Evolutionary conservation across 805 yeast species (phyloP), one percentile per base, ranked within the genome.

Genomic region (Starmerella gropengiesseri): DNA sequence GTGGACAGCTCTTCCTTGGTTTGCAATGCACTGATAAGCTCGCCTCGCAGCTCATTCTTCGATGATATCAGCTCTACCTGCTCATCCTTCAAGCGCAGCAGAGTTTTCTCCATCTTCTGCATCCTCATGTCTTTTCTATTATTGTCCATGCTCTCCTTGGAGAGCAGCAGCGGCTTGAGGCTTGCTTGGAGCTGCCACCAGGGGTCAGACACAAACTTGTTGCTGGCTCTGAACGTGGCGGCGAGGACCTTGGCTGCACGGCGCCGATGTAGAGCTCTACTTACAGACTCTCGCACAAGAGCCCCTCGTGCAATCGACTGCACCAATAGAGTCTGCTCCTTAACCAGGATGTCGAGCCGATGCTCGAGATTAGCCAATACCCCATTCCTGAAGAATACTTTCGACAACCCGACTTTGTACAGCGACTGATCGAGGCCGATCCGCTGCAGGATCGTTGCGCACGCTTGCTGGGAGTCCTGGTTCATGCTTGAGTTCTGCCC

Each of bases 131-230:
- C 58, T 25, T 45, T 47, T 18, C 52, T 49, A 22, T 41, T 50
- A 18, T 36, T 43, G 34, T 50, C 53, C 37, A 45, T 35, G 22
- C 50, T 43, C 25, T 47, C 53, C 19, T 48, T 45, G 4, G 78
- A 82, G 46, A 67, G 75, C 12, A 86, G 62, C 31, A 86, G 59
- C 1, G 97, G 97, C 52, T 81, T 83, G 52, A 89, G 64, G 41
- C 74, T 73, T 17, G 75, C 66, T 46, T 77, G 76, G 34, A 91
- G 65, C 39, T 70, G 73, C 61, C 82, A 81, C 98, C 98, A 91
- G 16, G 81, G 81, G 56, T 77, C 77, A 9, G 66, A 58, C 35
- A 52, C 53, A 11, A 77, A 56, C 11, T 65, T 61, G 45, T 70
- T 68, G 45, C 78, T 75, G 0, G 68, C 60, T 26, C 63, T 59